A percentile compares a stretch with the other conserved stretches of the same genome.
Conservation (phyloP, 192 early-diverging fungal genomes). For the Dispira simplex region DNA sequence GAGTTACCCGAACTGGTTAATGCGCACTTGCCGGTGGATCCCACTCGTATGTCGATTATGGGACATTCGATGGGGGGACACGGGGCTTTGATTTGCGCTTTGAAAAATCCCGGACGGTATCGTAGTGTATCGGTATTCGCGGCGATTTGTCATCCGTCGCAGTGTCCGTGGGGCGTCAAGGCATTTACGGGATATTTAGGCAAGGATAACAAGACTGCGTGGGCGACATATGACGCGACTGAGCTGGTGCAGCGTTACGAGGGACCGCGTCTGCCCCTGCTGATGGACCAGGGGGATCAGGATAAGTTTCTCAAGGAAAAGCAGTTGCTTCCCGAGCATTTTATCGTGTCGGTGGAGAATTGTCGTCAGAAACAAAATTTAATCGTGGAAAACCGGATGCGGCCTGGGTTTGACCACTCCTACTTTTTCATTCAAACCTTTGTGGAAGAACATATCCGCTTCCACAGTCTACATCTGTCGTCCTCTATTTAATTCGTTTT, state of each 20-base stretch:
- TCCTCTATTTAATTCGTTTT: background rate
- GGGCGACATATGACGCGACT: slow-evolving; percentile 61
- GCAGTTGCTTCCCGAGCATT: slow-evolving; percentile 43
- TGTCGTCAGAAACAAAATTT: slow-evolving; percentile 17
- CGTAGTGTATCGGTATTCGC: slow-evolving; percentile 65
- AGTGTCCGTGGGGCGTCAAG: slow-evolving; percentile 64
- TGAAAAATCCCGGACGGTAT: slow-evolving; percentile 59
- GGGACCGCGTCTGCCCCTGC: slow-evolving; percentile 20
- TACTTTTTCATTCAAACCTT: slow-evolving; percentile 79
- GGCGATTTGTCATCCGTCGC: slow-evolving; percentile 59
- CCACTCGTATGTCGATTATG: slow-evolving; percentile 39
- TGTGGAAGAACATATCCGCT: slow-evolving; percentile 56
- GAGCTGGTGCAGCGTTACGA: slow-evolving; percentile 40
- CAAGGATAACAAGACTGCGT: slow-evolving; percentile 23
- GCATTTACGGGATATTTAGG: slow-evolving; percentile 69
- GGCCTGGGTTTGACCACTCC: slow-evolving; percentile 74
- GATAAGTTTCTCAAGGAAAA: slow-evolving; percentile 50
- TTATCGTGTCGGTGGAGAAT: slow-evolving; percentile 31
- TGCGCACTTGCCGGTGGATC: slow-evolving; percentile 41
- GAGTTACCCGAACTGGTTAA: slow-evolving; percentile 51
- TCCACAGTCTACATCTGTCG: slow-evolving; percentile 44
- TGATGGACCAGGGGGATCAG: slow-evolving; percentile 45
- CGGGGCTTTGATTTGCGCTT: slow-evolving; percentile 60
- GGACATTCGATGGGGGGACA: slow-evolving; percentile 82
- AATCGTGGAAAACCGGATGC: slow-evolving; percentile 43